A percentile compares a stretch with the other conserved stretches of the same genome.
Conservation (phyloP, 257 asterid species). For the Sherardia arvensis region DNA sequence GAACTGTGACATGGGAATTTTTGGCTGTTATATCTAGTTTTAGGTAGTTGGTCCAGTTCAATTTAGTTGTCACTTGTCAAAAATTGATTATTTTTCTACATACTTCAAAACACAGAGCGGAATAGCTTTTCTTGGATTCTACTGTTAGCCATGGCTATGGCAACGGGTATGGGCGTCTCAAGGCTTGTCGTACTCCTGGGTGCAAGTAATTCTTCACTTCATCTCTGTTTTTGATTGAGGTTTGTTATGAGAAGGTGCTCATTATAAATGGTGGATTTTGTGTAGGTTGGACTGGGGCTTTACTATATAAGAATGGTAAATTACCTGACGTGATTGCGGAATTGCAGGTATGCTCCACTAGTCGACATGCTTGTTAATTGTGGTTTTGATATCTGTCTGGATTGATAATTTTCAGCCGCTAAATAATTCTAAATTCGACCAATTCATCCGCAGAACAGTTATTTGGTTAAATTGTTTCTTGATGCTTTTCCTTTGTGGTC, state of each 20-base stretch:
- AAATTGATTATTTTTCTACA: too few relatives aligned
- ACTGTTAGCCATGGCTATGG: not conserved
- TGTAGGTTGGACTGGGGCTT: not conserved
- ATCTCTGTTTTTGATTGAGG: not conserved
- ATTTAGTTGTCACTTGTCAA: too few relatives aligned
- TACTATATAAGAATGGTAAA: not conserved
- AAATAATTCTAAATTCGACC: not conserved
- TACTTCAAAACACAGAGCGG: not conserved
- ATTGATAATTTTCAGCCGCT: not conserved
- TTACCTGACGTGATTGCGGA: not conserved
- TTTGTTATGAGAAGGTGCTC: not conserved
- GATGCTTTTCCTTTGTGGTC: too few relatives aligned
- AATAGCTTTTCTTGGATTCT: not conserved
- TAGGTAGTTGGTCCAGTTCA: not conserved
- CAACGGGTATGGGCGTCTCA: not conserved
- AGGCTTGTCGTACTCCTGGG: not conserved
- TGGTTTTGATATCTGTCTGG: too few relatives aligned
- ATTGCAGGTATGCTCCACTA: not conserved
- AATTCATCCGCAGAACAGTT: not conserved
- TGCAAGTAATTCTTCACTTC: not conserved
- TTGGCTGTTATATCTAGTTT: too few relatives aligned
- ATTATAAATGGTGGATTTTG: not conserved
- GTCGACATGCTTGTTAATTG: too few relatives aligned
- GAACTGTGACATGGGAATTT: not conserved
- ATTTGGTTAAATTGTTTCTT: too few relatives aligned